A percentile compares a stretch with the other conserved stretches of the same genome.
Evolutionary conservation across 441 rosid genomes (phyloP).

Genomic region (Syzygium syzygioides): DNA sequence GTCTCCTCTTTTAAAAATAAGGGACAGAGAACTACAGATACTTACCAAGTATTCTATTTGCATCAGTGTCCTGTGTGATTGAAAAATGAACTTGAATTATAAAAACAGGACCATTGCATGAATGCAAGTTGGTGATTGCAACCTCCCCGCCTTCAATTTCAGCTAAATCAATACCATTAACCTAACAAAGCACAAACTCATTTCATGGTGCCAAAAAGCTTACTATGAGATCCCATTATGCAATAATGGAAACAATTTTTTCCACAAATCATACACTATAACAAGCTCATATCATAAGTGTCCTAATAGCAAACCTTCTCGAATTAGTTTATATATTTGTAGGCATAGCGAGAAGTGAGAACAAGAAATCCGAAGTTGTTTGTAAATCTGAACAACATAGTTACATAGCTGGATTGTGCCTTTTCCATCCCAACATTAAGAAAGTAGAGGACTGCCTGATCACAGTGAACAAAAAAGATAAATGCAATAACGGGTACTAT

Average conservation of each 20-base stretch:
- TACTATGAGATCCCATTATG: neutral
- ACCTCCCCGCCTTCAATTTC: constrained; percentile 60
- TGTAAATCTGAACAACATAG: neutral
- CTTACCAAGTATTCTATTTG: constrained; percentile 14
- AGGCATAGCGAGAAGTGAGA: neutral
- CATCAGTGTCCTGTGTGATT: constrained; percentile 4
- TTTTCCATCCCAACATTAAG: neutral
- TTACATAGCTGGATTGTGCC: neutral
- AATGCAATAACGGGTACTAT: neutral
- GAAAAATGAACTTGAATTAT: constrained; percentile 38
- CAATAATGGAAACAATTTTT: neutral
- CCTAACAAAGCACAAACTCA: constrained; percentile 25
- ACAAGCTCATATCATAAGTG: neutral
- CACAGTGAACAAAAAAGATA: neutral
- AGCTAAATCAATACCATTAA: constrained; percentile 55
- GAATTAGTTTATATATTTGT: neutral
- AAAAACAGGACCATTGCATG: constrained; percentile 59
- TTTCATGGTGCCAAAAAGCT: neutral
- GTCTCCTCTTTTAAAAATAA: neutral
- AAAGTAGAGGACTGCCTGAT: neutral
- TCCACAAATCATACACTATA: neutral
- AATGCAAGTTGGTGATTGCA: constrained; percentile 56
- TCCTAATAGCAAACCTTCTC: neutral
- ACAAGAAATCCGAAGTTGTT: neutral
- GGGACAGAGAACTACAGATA: neutral